Conservation (phyloP, 768 basidiomycete genomes). For the Inosperma sp. region DNA sequence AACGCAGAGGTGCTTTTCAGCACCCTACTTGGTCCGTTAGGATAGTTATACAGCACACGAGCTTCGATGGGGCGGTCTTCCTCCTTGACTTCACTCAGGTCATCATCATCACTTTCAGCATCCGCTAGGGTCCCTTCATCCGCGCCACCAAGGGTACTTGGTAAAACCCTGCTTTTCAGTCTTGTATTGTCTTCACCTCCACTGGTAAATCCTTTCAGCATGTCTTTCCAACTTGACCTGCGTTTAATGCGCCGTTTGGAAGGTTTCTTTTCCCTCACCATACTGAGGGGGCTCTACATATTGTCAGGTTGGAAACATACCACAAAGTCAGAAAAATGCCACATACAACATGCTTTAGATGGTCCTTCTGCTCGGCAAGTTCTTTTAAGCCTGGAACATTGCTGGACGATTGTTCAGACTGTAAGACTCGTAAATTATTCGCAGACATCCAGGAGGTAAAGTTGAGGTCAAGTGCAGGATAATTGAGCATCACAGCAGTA, state of each 20-base stretch:
- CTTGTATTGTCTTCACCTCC: constrained; percentile 32
- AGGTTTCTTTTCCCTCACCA: constrained; percentile 70
- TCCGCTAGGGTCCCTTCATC: constrained; percentile 53
- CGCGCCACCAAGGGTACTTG: constrained; percentile 23
- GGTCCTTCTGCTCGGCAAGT: constrained; percentile 77
- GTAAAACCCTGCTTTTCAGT: constrained; percentile 14
- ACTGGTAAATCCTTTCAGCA: constrained; percentile 45
- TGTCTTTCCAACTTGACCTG: constrained; percentile 57
- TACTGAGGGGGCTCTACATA: constrained; percentile 73
- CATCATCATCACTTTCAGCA: constrained; percentile 50
- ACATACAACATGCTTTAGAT: constrained; percentile 70
- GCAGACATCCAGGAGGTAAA: constrained; percentile 97
- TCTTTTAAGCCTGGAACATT: constrained; percentile 70
- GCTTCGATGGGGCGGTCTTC: constrained; percentile 74
- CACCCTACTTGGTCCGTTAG: constrained; percentile 20
- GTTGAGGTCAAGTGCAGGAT: constrained; percentile 94
- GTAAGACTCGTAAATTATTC: constrained; percentile 74
- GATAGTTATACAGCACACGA: constrained; percentile 60
- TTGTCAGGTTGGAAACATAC: neutral
- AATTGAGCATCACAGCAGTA: constrained; percentile 79
- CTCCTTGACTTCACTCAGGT: constrained; percentile 48
- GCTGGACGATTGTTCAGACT: constrained; percentile 82
- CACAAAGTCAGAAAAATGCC: neutral
- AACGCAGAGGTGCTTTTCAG: constrained; percentile 36
- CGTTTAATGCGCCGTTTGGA: constrained; percentile 47